Base-by-base conservation (phyloP, 192 early-diverging fungal genomes). In the Geosiphon pyriformis region DNA sequence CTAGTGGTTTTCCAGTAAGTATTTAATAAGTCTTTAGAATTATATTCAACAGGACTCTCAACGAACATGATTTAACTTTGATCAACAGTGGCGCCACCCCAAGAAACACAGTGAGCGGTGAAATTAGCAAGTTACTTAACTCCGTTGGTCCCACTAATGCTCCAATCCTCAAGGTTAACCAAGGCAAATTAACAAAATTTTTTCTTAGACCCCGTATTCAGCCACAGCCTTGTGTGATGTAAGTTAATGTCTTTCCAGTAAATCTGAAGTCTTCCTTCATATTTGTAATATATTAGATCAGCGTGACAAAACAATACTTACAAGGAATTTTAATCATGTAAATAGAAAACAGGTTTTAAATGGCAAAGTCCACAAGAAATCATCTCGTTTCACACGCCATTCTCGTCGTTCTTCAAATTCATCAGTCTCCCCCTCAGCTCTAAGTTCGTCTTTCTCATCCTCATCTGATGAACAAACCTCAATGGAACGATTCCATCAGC, bases 1-100 rank as follows among this genome's bases (percentile, higher is more conserved):
- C 49, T 65, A 52, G 63, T 65, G 6, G 63, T 65, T 35, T 65
- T 65, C n/a, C 63, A 65, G 63, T 65, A 54, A 54, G 63, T 54
- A 54, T 42, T 42, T 42, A 10, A 10, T 42, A 10, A 10, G 6
- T 42, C 37, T 6, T 10, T 6, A 42, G 37, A 6, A 10, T 15
- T 10, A 42, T 10, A 10, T 42, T 42, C 6, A 10, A 42, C 7
- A 10, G 37, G 37, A 15, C 15, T 10, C 37, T 42, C 37, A 42
- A 10, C 37, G 15, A 10, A 6, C 15, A 10, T 6, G 37, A 15
- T 42, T 42, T 42, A 42, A 42, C 37, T 6, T 6, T 10, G 37
- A 42, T 15, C n/a, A 48, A 35, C 34, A 65, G 63, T 65, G 63
- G 63, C 53, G 63, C 63, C 23, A 65, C 63, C n/a, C 63, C 63